phyloP scores from a whole-genome alignment of 1,139 yeast species.

The Blastobotrys capitulatus region DNA sequence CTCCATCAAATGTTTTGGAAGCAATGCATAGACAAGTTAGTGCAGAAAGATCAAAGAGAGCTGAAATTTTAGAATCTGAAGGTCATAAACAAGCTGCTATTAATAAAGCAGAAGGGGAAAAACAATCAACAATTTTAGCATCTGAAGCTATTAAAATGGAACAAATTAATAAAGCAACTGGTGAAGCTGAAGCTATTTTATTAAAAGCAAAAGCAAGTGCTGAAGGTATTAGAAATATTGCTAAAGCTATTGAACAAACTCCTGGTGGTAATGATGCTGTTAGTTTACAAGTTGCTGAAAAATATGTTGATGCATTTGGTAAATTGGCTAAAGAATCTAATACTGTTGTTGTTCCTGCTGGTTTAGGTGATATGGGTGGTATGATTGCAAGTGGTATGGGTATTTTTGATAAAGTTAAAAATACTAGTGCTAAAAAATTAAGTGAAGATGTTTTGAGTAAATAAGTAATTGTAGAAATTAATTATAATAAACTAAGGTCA shows the following conservation, averaged over 20 bases:
- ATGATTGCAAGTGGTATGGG: slow-evolving; percentile 75
- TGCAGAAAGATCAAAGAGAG: slow-evolving; percentile 81
- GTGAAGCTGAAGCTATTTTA: slow-evolving; percentile 64
- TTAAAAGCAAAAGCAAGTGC: slow-evolving; percentile 75
- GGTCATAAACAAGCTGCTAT: slow-evolving; percentile 75
- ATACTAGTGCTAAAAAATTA: too few species aligned
- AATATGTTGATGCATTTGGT: slow-evolving; percentile 76
- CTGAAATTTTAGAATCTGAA: slow-evolving; percentile 81
- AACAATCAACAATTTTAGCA: slow-evolving; percentile 59
- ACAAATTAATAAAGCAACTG: slow-evolving; percentile 59
- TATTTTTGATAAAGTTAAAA: slow-evolving; percentile 53
- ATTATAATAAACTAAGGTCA: too few species aligned
- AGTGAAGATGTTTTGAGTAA: too few species aligned
- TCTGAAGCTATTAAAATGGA: slow-evolving; percentile 65
- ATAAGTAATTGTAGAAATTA: too few species aligned
- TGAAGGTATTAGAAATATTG: slow-evolving; percentile 57
- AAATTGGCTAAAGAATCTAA: slow-evolving; percentile 78
- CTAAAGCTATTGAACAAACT: slow-evolving; percentile 59
- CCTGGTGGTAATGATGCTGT: slow-evolving; percentile 76
- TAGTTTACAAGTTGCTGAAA: slow-evolving; percentile 73
- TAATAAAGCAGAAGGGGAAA: slow-evolving; percentile 79
- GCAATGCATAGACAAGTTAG: slow-evolving; percentile 90
- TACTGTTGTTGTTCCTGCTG: slow-evolving; percentile 72
- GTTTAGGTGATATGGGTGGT: slow-evolving; percentile 66
- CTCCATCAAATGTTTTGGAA: slow-evolving; percentile 79